Evolutionary conservation across 2,329 filamentous ascomycete species (phyloP).

Genomic region (Alternaria tenuissima): DNA sequence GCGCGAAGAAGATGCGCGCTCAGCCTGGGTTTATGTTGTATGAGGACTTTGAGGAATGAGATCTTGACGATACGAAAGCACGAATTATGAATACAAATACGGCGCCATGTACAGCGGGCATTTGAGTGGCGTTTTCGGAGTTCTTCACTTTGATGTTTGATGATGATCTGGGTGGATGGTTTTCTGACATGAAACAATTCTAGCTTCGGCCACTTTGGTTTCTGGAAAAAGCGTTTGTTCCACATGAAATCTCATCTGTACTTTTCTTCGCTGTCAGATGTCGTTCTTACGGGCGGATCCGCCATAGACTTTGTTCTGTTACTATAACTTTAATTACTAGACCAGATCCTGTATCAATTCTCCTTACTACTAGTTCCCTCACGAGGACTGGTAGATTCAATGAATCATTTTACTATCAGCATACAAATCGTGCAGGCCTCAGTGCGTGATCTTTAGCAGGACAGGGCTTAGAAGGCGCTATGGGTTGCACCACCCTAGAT

Average conservation of each 20-base stretch:
- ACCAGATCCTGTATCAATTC: slow-evolving; percentile 19
- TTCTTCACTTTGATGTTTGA: slow-evolving; percentile 8
- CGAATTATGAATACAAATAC: slow-evolving; percentile 26
- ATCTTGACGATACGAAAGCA: slow-evolving; percentile 20
- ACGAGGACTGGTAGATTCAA: slow-evolving; percentile 13
- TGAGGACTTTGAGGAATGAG: slow-evolving; percentile 28
- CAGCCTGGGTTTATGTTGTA: slow-evolving; percentile 29
- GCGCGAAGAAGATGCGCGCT: slow-evolving; percentile 33
- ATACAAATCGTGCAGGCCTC: background rate
- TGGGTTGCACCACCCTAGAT: background rate
- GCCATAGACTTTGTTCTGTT: slow-evolving; percentile 17
- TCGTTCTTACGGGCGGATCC: slow-evolving; percentile 1
- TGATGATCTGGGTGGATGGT: slow-evolving; percentile 4
- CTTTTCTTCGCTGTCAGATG: slow-evolving; percentile 3
- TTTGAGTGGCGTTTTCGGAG: slow-evolving; percentile 23
- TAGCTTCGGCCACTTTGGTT: slow-evolving; percentile 7
- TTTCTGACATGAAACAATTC: slow-evolving; percentile 2
- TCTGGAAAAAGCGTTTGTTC: slow-evolving; percentile 13
- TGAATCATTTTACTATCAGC: background rate
- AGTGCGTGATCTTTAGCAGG: background rate
- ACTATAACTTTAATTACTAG: slow-evolving; percentile 31
- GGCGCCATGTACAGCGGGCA: slow-evolving; percentile 19
- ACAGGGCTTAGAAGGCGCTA: background rate
- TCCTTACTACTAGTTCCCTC: slow-evolving; percentile 14
- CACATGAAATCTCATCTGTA: slow-evolving; percentile 2